phyloP scores from a whole-genome alignment of 1,139 yeast species.

The Schizosaccharomyces versatilis region DNA sequence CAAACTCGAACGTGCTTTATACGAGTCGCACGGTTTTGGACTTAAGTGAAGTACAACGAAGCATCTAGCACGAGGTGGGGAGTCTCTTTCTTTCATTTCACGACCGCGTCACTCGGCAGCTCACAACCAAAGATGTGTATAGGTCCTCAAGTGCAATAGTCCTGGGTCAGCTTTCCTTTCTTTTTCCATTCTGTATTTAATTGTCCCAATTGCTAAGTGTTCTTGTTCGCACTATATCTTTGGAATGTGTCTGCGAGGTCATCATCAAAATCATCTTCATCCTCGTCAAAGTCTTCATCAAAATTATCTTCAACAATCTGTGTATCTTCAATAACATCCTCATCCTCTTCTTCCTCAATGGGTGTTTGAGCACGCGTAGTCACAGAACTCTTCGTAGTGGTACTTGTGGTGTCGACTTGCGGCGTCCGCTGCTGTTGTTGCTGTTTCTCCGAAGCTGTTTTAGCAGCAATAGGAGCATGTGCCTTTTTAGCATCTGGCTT shows the following conservation, averaged over 20 bases:
- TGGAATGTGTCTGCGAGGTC: too few species aligned
- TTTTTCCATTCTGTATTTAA: too few species aligned
- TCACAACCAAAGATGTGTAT: too few species aligned
- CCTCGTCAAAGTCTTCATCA: neutral
- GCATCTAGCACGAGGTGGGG: neutral
- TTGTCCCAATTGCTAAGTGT: too few species aligned
- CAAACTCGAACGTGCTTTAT: constrained; percentile 44
- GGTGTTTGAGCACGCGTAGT: neutral
- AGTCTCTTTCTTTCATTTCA: too few species aligned
- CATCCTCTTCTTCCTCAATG: neutral
- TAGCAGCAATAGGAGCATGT: neutral
- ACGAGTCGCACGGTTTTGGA: constrained; percentile 67
- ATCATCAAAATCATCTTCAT: neutral
- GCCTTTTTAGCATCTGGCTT: neutral
- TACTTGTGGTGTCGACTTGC: neutral
- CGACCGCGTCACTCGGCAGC: too few species aligned
- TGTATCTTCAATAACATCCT: neutral
- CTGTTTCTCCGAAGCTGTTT: neutral
- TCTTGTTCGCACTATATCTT: too few species aligned
- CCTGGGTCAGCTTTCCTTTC: too few species aligned
- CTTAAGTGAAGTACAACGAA: constrained; percentile 4
- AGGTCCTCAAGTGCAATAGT: too few species aligned
- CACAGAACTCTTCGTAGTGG: neutral
- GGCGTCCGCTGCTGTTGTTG: neutral
- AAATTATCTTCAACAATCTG: neutral